Evolutionary conservation across 441 rosid species (phyloP).

Genomic region (Rhodomyrtus psidioides): DNA sequence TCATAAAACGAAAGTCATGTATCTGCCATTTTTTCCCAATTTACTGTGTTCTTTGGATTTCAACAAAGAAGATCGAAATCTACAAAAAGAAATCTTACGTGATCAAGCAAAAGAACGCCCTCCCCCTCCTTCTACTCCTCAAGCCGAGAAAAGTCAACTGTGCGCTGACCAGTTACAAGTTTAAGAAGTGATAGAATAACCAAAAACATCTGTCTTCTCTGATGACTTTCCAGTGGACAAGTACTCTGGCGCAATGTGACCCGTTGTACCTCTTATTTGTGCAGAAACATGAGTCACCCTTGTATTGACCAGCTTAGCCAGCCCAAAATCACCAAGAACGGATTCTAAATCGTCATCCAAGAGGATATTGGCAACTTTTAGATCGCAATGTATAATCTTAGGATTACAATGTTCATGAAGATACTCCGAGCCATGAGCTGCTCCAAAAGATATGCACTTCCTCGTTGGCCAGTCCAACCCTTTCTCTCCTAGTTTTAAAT

Average conservation of each 20-base stretch:
- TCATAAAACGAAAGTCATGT: neutral
- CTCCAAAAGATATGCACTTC: constrained; percentile 34
- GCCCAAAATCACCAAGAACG: constrained; percentile 49
- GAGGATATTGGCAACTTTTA: constrained; percentile 50
- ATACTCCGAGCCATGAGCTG: constrained; percentile 47
- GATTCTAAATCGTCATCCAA: constrained; percentile 43
- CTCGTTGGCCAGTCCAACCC: constrained; percentile 44
- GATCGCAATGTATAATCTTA: constrained; percentile 48
- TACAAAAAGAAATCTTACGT: constrained; percentile 20
- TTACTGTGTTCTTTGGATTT: neutral
- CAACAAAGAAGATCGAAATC: neutral
- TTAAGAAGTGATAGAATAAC: constrained; percentile 53
- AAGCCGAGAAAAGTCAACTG: constrained; percentile 42
- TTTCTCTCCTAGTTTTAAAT: constrained; percentile 40
- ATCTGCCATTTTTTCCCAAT: neutral
- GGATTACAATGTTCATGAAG: constrained; percentile 48
- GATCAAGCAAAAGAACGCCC: constrained; percentile 51
- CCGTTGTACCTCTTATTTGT: constrained; percentile 56
- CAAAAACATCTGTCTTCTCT: constrained; percentile 52
- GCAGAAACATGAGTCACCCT: constrained; percentile 42
- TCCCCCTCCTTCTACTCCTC: constrained; percentile 37
- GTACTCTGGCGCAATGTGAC: constrained; percentile 54
- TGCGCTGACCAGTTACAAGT: constrained; percentile 45
- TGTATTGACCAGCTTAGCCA: constrained; percentile 34
- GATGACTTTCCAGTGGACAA: constrained; percentile 52